Evolutionary conservation across 176 grass and related monocot species (phyloP).

Genomic region (Avena insularis): DNA sequence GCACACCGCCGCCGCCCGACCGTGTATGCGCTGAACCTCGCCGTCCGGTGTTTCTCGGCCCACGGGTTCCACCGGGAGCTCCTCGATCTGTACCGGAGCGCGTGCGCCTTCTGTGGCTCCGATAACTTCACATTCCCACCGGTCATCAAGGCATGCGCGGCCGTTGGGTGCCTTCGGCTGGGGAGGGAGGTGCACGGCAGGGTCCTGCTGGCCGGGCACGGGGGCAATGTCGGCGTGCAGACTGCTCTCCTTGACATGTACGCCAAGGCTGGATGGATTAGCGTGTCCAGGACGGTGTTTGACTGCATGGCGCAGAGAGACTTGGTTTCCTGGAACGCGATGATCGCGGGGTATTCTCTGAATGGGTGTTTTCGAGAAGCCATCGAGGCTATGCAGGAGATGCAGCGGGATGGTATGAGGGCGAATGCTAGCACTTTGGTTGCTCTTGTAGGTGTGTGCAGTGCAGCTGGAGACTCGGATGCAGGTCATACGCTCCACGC

Average conservation of each 20-base stretch:
- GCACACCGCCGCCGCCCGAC: slow-evolving; percentile 14
- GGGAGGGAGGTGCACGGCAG: slow-evolving; percentile 66
- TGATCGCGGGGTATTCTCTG: slow-evolving; percentile 58
- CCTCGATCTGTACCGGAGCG: slow-evolving; percentile 48
- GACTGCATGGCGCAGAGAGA: slow-evolving; percentile 59
- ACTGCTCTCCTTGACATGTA: slow-evolving; percentile 74
- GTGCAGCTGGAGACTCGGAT: neutral
- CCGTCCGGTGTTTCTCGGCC: slow-evolving; percentile 58
- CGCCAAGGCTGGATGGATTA: slow-evolving; percentile 48
- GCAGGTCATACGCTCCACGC: slow-evolving; percentile 45
- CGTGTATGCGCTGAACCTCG: slow-evolving; percentile 55
- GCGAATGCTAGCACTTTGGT: slow-evolving; percentile 60
- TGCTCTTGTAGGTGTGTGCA: slow-evolving; percentile 40
- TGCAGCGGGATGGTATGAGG: slow-evolving; percentile 48
- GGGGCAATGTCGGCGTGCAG: slow-evolving; percentile 55
- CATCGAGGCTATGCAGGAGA: slow-evolving; percentile 42
- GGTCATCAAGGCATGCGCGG: slow-evolving; percentile 67
- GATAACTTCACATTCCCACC: slow-evolving; percentile 68
- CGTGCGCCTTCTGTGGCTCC: slow-evolving; percentile 35
- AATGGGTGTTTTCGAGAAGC: slow-evolving; percentile 53
- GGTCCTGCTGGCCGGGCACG: slow-evolving; percentile 50
- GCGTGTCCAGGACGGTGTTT: slow-evolving; percentile 53
- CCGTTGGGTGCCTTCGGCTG: slow-evolving; percentile 38
- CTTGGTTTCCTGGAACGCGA: slow-evolving; percentile 68
- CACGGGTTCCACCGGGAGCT: slow-evolving; percentile 64